Evolutionary conservation across 2,329 filamentous ascomycete species (phyloP), one percentile per base, ranked within the genome.

Genomic region (Trichocomaceae sp.): DNA sequence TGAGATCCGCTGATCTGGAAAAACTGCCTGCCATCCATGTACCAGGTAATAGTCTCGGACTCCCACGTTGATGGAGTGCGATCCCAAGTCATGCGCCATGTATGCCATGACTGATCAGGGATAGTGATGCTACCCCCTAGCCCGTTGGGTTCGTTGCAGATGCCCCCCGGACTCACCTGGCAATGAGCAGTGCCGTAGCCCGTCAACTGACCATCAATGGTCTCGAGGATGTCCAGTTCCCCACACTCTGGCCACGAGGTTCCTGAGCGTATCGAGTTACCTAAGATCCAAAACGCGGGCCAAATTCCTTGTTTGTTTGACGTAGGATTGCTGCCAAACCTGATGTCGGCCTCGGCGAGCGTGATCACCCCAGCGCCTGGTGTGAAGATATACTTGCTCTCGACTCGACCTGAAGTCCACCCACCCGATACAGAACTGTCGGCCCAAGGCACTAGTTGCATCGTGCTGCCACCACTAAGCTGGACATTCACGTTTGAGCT

Each of bases 91-190:
- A 56, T 56, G 23, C 54, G 54, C 54, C 54, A 56, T 29, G 54
- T 56, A 37, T 56, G 54, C 54, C 54, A 56, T 17, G 54, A 56
- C 35, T 56, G 54, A 19, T 56, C 54, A 12, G 54, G 48, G 23
- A 56, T 52, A 19, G 22, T 29, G 44, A 56, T 47, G 35, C 44
- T 52, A 0, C 48, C 54, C 8, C 47, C 31, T 2, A 47, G 35
- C 1, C 54, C 54, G 23, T 56, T 50, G 23, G 54, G 42, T 33
- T 56, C 54, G 26, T 56, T 56, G 42, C 54, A 56, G 13, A 56
- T 56, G 5, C 54, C 54, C 0, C 54, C 54, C 0, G 54, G 54
- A 15, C n/a, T 37, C 12, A 56, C 54, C 31, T 56, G 8, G 54
- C 54, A 56, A 56, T 56, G 54, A 2, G 48, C 47, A 19, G 54